These are phyloP conservation scores for Cadophora gregata DNA, from an alignment of 2,329 filamentous ascomycete species.

Conservation along the genomic window DNA sequence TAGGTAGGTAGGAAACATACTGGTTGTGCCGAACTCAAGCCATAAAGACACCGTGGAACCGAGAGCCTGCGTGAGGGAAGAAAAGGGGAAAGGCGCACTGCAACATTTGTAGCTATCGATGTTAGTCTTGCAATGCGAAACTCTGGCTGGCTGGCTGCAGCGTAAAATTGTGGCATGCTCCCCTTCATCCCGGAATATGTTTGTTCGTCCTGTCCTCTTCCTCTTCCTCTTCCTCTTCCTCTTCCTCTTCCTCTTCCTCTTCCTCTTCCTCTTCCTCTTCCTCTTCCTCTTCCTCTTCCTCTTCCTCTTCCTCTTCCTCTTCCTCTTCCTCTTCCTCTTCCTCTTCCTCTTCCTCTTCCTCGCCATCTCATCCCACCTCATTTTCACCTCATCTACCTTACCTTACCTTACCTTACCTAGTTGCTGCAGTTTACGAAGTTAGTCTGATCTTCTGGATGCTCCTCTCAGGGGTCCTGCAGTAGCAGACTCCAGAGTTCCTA, in stretches of 20 bases:
- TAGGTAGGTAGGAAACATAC: not conserved
- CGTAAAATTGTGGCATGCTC: not conserved
- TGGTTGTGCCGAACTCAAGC: not conserved
- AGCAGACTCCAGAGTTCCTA: too few species aligned
- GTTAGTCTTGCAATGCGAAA: not conserved
- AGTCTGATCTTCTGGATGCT: not conserved
- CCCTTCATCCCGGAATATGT: not conserved
- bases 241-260: not conserved
- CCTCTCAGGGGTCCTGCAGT: not conserved
- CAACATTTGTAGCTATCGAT: not conserved
- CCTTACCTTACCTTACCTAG: not conserved
- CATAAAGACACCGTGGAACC: conserved; percentile 8
- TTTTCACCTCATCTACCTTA: not conserved
- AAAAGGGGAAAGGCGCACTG: conserved; percentile 5
- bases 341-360: not conserved
- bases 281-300: not conserved
- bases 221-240: not conserved
- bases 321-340: not conserved
- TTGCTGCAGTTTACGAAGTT: not conserved
- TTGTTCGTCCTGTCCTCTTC: not conserved
- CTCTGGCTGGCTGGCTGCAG: not conserved
- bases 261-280: not conserved
- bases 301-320: not conserved
- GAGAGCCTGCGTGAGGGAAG: not conserved
- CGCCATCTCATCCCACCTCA: not conserved